These are phyloP conservation scores for Diaporthe citri DNA, from an alignment of 2,329 filamentous ascomycete species.

Conservation along the genomic window DNA sequence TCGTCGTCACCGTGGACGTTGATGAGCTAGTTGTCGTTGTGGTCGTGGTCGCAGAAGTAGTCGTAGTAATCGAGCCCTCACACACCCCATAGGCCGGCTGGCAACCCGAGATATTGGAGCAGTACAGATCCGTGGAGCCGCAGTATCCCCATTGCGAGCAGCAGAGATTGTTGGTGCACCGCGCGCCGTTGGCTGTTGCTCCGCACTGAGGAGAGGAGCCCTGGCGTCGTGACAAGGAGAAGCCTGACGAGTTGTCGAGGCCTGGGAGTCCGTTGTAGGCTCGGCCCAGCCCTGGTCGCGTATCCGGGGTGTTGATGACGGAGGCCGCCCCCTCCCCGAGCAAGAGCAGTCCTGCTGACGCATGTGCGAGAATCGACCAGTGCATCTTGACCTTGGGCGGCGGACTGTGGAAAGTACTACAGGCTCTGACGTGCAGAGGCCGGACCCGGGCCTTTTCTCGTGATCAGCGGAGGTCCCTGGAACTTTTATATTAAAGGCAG, in stretches of 20 bases:
- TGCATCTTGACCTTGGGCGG: constrained; percentile 6
- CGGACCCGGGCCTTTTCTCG: neutral
- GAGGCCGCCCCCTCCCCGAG: neutral
- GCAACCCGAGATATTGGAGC: constrained; percentile 3
- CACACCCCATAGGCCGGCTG: constrained; percentile 1
- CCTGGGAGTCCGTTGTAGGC: neutral
- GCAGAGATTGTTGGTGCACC: constrained; percentile 29
- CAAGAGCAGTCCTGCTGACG: neutral
- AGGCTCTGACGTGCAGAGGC: neutral
- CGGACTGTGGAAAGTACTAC: neutral
- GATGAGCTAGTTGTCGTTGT: constrained; percentile 7
- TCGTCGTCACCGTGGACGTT: neutral
- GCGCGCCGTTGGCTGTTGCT: constrained; percentile 28
- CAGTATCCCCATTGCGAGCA: constrained; percentile 25
- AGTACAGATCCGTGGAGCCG: constrained; percentile 8
- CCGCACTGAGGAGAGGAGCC: constrained; percentile 25
- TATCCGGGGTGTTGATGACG: neutral
- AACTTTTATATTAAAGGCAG: constrained; percentile 18
- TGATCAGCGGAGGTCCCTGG: constrained; percentile 15
- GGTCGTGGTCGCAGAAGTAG: neutral
- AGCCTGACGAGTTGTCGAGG: neutral
- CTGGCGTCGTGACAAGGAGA: constrained; percentile 11
- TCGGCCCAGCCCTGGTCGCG: neutral
- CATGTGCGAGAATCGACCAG: neutral
- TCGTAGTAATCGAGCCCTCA: constrained; percentile 5